Evolutionary conservation across 352 stramenopile genomes (phyloP), one percentile per base, ranked within the genome.

Genomic region (Globisporangium takayamanum): DNA sequence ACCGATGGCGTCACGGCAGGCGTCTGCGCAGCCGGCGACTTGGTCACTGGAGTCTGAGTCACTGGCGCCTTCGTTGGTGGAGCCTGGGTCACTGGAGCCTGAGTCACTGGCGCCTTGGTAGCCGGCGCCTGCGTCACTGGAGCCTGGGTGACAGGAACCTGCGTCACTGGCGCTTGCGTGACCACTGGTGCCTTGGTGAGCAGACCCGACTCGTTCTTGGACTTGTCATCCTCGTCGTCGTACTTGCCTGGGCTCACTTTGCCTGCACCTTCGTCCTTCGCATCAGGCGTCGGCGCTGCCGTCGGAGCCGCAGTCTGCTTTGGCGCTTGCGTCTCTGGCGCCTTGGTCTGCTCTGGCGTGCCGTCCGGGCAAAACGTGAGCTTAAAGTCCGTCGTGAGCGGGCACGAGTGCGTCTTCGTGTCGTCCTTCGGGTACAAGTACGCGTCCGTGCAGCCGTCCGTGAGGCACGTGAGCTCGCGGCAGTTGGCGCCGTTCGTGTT

Each of bases 361-460:
- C 72, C 66, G 16, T 57, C 55, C 22, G 82, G 82, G 50, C 82
- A 92, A 66, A 89, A 92, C 15, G 78, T 88, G 28, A 92, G 55
- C 7, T 69, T 64, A 33, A 89, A 86, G 63, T 92, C 64, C 42
- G 82, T 89, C 64, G 68, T 59, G 18, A 80, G 58, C 0, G 66
- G 59, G 52, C 82, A 92, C 48, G 73, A 80, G 66, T 89, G 79
- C 8, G 78, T 89, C 78, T 92, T 92, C 42, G 55, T 68, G 65
- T 89, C 78, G 57, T 92, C 80, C 65, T 80, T 66, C 0, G 83
- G 83, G 59, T 74, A 88, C 16, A 71, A 63, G 74, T 92, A 92
- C 47, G 80, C 78, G 45, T 92, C 83, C 26, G 66, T 50, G 59
- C 83, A 92, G 25, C 58, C 70, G 54, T 88, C 77, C 6, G 63